Base-by-base conservation (phyloP, 1,284 basidiomycete genomes). In the Heterobasidion occidentale region DNA sequence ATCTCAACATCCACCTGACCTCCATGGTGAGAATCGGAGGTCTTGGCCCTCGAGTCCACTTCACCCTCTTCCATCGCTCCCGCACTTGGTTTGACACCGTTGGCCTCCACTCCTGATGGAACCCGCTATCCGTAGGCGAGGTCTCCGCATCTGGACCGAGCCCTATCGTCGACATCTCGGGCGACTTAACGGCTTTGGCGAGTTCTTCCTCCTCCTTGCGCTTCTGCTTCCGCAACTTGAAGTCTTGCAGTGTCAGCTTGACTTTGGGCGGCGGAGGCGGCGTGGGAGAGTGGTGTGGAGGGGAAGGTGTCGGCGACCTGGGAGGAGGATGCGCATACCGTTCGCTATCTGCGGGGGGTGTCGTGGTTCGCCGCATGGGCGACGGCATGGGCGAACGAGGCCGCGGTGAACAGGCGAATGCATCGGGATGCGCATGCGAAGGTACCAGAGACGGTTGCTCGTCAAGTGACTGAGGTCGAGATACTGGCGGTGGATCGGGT, bases 191-290 rank as follows among this genome's bases (percentile, higher is more conserved):
- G 4, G 34, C 49, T 36, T 51, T 52, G 8, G 56, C 56, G 20
- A 51, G 38, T 45, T 61, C 57, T 48, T 72, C 67, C 60, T 51
- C 50, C 34, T 70, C 71, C 42, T 68, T 63, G 61, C 70, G 64
- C 62, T 70, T 68, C 70, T 66, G 67, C 66, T 71, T 73, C 50
- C 72, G 64, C 59, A 68, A 51, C 36, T 66, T 63, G 51, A 72
- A 73, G 60, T 72, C 71, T 59, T 68, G 70, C 57, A 72, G 57
- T n/a, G 71, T 70, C 51, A 71, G 52, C 64, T 72, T 72, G 51
- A 71, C 68, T 59, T 72, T 72, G 27, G 67, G 60, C 12, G 65
- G 64, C 33, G 66, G 59, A 5, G 52, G 59, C 14, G 20, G 63
- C 36, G 50, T 54, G 34, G 57, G 60, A 7, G 61, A 52, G 12